A percentile compares a stretch with the other conserved stretches of the same genome.
These are phyloP conservation scores for Talaromyces thailandensis DNA, from an alignment of 495 filamentous ascomycete species.

Conservation along the genomic window DNA sequence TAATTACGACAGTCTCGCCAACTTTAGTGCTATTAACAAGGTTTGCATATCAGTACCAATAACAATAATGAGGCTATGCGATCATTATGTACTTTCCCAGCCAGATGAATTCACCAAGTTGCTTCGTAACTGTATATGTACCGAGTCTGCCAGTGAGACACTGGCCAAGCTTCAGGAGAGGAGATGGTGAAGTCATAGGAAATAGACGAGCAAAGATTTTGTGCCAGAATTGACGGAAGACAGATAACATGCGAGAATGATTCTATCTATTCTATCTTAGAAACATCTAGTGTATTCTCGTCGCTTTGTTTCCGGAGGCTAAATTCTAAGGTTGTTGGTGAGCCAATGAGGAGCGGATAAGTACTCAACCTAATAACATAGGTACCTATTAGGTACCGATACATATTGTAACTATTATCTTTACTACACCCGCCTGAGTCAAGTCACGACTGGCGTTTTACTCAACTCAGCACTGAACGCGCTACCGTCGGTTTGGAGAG, in stretches of 20 bases:
- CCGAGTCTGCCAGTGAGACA: neutral
- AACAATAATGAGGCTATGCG: neutral
- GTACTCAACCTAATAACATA: too few relatives aligned
- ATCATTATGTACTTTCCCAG: conserved; percentile 4
- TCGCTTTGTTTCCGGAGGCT: too few relatives aligned
- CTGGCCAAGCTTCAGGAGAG: neutral
- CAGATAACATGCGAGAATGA: neutral
- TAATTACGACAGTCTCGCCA: conserved; percentile 25
- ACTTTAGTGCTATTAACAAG: conserved; percentile 15
- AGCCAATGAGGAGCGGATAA: too few relatives aligned
- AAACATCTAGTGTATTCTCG: neutral
- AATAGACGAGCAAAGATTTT: neutral
- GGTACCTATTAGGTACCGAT: too few relatives aligned
- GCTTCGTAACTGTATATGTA: conserved; percentile 1
- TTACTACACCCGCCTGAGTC: too few relatives aligned
- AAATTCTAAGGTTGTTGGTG: too few relatives aligned
- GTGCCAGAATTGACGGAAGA: neutral
- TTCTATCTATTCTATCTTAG: neutral
- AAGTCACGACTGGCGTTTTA: too few relatives aligned
- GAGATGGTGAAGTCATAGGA: neutral
- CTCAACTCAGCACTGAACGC: too few relatives aligned
- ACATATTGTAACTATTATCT: too few relatives aligned
- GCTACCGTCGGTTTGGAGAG: too few relatives aligned
- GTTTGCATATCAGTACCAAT: neutral
- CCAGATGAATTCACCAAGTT: conserved; percentile 7